Evolutionary conservation across 371 early-diverging fungal species (phyloP).

Genomic region (Gilbertella persicaria): DNA sequence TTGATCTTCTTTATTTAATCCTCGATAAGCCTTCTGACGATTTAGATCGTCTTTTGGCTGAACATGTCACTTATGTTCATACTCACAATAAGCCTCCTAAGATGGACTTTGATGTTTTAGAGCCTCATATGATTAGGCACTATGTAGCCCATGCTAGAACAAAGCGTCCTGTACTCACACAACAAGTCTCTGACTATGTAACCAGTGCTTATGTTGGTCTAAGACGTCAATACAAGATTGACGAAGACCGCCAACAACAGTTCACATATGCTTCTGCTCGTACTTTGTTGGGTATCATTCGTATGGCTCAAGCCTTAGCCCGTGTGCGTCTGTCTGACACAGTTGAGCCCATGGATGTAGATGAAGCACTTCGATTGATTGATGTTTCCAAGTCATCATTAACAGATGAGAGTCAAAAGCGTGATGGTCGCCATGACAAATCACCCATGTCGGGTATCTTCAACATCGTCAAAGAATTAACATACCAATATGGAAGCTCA

Average conservation of each 20-base stretch:
- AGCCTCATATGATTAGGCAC: constrained; percentile 75
- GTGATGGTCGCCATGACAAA: constrained; percentile 38
- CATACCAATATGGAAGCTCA: constrained; percentile 26
- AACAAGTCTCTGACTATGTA: constrained; percentile 80
- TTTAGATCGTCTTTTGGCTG: constrained; percentile 77
- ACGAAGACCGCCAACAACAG: constrained; percentile 59
- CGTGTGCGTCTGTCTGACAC: constrained; percentile 81
- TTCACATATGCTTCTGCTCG: constrained; percentile 74
- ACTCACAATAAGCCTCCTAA: constrained; percentile 77
- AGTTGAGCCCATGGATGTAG: constrained; percentile 88
- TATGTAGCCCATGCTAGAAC: constrained; percentile 85
- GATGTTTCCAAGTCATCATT: constrained; percentile 80
- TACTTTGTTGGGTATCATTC: constrained; percentile 90
- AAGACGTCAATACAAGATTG: constrained; percentile 73
- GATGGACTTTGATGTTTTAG: constrained; percentile 66
- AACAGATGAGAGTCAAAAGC: constrained; percentile 45
- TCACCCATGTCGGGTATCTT: constrained; percentile 64
- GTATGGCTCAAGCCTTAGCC: constrained; percentile 90
- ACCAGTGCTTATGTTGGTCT: constrained; percentile 87
- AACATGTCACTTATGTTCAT: constrained; percentile 94
- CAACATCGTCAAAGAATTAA: constrained; percentile 54
- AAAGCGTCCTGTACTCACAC: constrained; percentile 74
- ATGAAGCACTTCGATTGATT: constrained; percentile 93
- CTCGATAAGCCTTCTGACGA: constrained; percentile 80
- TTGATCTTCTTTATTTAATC: constrained; percentile 95